phyloP scores from a whole-genome alignment of 2,329 filamentous ascomycete genomes.

The Fusarium subglutinans region DNA sequence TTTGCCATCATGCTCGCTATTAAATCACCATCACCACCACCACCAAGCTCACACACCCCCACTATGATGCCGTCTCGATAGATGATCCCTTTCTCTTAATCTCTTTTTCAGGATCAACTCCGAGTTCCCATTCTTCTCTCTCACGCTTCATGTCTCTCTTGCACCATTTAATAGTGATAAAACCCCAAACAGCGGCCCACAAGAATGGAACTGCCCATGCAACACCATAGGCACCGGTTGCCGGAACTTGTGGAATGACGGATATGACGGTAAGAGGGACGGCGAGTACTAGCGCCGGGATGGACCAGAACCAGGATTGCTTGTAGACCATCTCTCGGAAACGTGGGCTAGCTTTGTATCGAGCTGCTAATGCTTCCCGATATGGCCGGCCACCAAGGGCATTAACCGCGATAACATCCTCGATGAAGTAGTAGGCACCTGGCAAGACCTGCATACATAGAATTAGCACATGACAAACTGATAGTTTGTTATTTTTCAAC shows the following conservation, averaged over 20 bases:
- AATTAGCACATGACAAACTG: conserved; percentile 37
- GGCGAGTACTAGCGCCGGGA: conserved; percentile 51
- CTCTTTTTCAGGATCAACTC: conserved; percentile 33
- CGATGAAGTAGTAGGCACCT: conserved; percentile 70
- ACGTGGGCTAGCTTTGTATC: conserved; percentile 53
- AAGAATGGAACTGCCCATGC: conserved; percentile 54
- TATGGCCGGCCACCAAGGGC: conserved; percentile 62
- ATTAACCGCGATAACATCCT: conserved; percentile 74
- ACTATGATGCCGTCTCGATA: conserved; percentile 19
- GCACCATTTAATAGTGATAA: conserved; percentile 49
- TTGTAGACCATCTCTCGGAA: conserved; percentile 54
- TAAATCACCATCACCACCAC: neutral
- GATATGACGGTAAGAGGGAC: conserved; percentile 49
- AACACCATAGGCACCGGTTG: conserved; percentile 50
- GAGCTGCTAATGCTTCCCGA: conserved; percentile 53
- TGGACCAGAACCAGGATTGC: conserved; percentile 54
- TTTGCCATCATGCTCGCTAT: conserved; percentile 16
- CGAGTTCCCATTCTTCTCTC: conserved; percentile 50
- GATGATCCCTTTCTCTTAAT: conserved; percentile 25
- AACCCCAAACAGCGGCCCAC: conserved; percentile 49
- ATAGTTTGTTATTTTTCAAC: neutral
- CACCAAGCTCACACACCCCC: neutral
- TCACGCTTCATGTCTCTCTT: conserved; percentile 51
- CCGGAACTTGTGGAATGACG: conserved; percentile 48
- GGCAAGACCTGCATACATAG: conserved; percentile 59